Percentiles rank a stretch among this genome's conserved stretches.
Evolutionary conservation across 2,329 filamentous ascomycete species (phyloP).

Genomic region (Fusarium incarnatum): DNA sequence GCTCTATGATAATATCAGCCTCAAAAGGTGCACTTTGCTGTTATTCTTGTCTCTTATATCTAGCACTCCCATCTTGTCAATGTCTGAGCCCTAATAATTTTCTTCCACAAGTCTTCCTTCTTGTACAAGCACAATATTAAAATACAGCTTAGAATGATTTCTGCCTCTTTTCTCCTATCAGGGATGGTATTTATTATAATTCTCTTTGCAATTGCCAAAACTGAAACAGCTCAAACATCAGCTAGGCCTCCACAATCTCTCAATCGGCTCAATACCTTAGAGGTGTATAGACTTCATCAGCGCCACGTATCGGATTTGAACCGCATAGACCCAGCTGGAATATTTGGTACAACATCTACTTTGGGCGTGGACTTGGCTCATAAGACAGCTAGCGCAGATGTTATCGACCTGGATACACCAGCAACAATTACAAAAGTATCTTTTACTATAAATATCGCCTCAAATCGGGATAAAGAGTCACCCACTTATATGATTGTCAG

Average conservation of each 20-base stretch:
- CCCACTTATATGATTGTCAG: background rate
- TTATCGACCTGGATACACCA: background rate
- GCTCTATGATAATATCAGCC: background rate
- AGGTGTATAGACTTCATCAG: background rate
- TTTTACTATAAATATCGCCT: background rate
- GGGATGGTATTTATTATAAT: background rate
- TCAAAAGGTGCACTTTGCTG: rapidly evolving
- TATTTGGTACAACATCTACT: background rate
- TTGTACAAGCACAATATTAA: background rate
- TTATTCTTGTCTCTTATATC: background rate
- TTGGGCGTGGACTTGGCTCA: background rate
- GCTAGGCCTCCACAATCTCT: background rate
- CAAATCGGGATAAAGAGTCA: rapidly evolving
- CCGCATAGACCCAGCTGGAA: background rate
- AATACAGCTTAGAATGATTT: background rate
- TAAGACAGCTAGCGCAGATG: background rate
- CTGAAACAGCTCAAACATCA: background rate
- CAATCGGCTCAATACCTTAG: background rate
- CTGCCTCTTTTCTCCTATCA: too few species aligned
- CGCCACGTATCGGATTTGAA: background rate
- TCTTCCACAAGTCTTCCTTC: too few species aligned
- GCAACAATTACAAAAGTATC: background rate
- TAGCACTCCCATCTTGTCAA: background rate
- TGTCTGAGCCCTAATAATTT: background rate
- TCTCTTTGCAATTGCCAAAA: background rate